Percentiles rank a stretch among this genome's conserved stretches.
These are phyloP conservation scores for Stemphylium vesicarium DNA, from an alignment of 2,329 filamentous ascomycete genomes.

Conservation along the genomic window DNA sequence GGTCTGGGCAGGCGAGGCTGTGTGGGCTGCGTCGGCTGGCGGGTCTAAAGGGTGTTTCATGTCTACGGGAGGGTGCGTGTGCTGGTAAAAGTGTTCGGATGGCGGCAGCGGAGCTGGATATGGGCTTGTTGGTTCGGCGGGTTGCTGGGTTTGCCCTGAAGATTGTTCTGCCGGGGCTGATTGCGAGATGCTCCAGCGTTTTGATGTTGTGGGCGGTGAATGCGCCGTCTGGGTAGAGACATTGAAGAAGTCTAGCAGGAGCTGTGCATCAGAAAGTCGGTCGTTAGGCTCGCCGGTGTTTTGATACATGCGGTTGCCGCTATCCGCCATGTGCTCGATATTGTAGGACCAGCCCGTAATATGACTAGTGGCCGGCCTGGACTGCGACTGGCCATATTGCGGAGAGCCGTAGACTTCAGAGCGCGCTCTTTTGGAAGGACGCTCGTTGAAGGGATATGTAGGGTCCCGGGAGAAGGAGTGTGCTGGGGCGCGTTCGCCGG, in stretches of 20 bases:
- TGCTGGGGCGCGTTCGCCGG: conserved; percentile 30
- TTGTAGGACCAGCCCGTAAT: conserved; percentile 49
- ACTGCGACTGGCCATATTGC: conserved; percentile 43
- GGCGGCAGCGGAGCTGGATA: conserved; percentile 16
- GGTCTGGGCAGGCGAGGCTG: conserved; percentile 40
- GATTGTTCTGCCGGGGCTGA: conserved; percentile 16
- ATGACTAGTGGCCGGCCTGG: conserved; percentile 57
- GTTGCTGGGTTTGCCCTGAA: conserved; percentile 13
- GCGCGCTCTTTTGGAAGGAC: conserved; percentile 65
- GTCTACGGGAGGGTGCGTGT: conserved; percentile 21
- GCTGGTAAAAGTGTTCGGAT: conserved; percentile 11
- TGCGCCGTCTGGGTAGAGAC: conserved; percentile 39
- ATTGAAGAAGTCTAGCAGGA: conserved; percentile 53
- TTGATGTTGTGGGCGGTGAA: conserved; percentile 35
- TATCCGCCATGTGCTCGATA: conserved; percentile 48
- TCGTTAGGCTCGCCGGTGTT: conserved; percentile 41
- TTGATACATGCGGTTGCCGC: conserved; percentile 41
- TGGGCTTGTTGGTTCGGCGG: conserved; percentile 17
- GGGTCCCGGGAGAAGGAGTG: conserved; percentile 25
- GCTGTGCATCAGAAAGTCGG: conserved; percentile 53
- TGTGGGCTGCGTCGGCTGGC: conserved; percentile 8
- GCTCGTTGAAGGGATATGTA: conserved; percentile 46
- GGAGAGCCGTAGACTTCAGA: conserved; percentile 62
- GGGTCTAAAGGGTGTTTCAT: conserved; percentile 21
- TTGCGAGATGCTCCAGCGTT: conserved; percentile 38